A percentile compares a stretch with the other conserved stretches of the same genome.
phyloP scores from a whole-genome alignment of 1,284 basidiomycete genomes.

The Fomitopsis schrenkii region DNA sequence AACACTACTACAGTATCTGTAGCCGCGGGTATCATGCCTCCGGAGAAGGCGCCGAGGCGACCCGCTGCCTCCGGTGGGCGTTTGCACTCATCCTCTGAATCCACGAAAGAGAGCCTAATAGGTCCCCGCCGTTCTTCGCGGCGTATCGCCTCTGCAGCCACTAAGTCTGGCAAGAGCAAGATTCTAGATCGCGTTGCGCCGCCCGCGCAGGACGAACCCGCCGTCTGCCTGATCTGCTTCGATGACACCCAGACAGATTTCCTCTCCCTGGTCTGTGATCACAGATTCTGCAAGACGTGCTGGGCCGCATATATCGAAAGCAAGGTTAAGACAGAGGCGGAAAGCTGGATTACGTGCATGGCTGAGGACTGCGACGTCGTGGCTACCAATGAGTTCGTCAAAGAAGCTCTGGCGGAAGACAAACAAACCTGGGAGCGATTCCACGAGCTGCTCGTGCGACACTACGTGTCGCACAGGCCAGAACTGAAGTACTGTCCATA shows the following conservation, averaged over 20 bases:
- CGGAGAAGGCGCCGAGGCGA: constrained; percentile 23
- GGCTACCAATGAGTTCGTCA: constrained; percentile 63
- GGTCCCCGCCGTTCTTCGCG: constrained; percentile 36
- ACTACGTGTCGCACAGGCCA: constrained; percentile 86
- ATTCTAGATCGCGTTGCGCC: constrained; percentile 22
- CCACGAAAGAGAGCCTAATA: constrained; percentile 7
- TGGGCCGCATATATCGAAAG: constrained; percentile 83
- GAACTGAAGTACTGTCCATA: constrained; percentile 93
- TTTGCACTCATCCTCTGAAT: constrained; percentile 18
- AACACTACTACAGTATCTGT: constrained; percentile 68
- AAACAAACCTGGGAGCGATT: constrained; percentile 60
- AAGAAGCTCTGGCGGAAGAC: constrained; percentile 41
- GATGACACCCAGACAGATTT: constrained; percentile 67
- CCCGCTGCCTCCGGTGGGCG: constrained; percentile 9
- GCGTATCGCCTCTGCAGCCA: constrained; percentile 34
- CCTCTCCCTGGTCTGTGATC: constrained; percentile 71
- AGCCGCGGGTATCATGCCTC: constrained; percentile 58
- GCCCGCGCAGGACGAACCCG: constrained; percentile 33
- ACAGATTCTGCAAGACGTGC: constrained; percentile 83
- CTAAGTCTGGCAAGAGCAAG: constrained; percentile 29
- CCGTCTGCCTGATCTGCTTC: constrained; percentile 90
- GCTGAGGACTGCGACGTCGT: constrained; percentile 82
- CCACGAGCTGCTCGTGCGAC: constrained; percentile 82
- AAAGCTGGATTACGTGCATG: constrained; percentile 92
- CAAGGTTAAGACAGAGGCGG: constrained; percentile 90